Conservation (phyloP, 2,329 filamentous ascomycete genomes). For the Aspergillus sp. region DNA sequence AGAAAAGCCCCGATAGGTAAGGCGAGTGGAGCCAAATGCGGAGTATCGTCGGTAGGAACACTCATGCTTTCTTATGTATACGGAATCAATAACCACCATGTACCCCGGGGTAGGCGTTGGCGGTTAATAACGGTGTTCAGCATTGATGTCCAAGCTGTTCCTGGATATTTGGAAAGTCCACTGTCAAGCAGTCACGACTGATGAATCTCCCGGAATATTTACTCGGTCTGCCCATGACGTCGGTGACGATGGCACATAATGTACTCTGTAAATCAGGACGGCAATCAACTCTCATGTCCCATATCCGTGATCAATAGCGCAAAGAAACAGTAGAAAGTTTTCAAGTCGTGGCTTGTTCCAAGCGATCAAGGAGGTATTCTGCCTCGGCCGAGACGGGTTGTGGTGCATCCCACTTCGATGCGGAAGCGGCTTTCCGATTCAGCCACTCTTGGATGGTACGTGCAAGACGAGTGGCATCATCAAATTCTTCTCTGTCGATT, state of each 20-base stretch:
- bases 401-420: slow-evolving; percentile 7
- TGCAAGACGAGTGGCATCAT: slow-evolving; percentile 23
- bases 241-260: neutral
- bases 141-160: no score
- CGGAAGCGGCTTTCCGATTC: slow-evolving; percentile 13
- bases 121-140: no score
- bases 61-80: neutral
- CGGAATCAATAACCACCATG: no score
- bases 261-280: neutral
- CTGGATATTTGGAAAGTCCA: no score
- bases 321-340: neutral
- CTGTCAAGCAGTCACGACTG: slow-evolving; percentile 3
- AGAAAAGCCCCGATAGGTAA: slow-evolving; percentile 7
- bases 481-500: slow-evolving; percentile 23
- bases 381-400: slow-evolving; percentile 13
- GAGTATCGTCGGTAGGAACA: slow-evolving; percentile 5
- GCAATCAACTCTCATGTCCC: neutral
- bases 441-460: slow-evolving; percentile 24
- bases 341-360: slow-evolving; percentile 17
- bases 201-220: neutral
- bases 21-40: slow-evolving; percentile 14
- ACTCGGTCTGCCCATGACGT: neutral
- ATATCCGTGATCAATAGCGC: neutral
- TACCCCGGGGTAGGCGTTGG: no score
- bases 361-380: slow-evolving; percentile 17